phyloP scores from a whole-genome alignment of 2,329 filamentous ascomycete species.

The Colletotrichum tropicale region DNA sequence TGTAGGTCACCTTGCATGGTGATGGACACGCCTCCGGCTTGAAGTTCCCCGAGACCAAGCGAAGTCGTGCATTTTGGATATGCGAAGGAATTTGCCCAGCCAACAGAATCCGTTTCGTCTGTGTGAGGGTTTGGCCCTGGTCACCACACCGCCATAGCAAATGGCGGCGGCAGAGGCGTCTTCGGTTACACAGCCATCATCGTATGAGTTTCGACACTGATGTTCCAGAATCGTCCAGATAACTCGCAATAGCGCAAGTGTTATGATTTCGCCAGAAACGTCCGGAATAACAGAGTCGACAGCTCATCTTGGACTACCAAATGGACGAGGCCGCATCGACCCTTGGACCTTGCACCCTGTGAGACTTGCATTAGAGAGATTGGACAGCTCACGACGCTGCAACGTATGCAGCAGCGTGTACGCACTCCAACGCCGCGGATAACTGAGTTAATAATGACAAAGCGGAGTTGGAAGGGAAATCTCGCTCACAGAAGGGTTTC shows the following conservation, averaged over 20 bases:
- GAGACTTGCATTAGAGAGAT: slow-evolving; percentile 22
- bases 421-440: background rate
- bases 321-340: slow-evolving; percentile 15
- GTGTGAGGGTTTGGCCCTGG: slow-evolving; percentile 16
- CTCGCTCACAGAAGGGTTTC: slow-evolving; percentile 5
- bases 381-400: slow-evolving; percentile 21
- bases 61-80: background rate
- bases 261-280: background rate
- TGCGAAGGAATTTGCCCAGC: background rate
- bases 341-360: slow-evolving; percentile 18
- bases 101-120: background rate
- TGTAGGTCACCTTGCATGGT: slow-evolving; percentile 11
- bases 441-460: slow-evolving; percentile 3
- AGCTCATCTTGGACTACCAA: slow-evolving; percentile 13
- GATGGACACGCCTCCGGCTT: background rate
- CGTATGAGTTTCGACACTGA: background rate
- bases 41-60: background rate
- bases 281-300: slow-evolving; percentile 1
- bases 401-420: slow-evolving; percentile 17
- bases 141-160: background rate
- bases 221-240: background rate
- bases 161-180: background rate
- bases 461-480: slow-evolving; percentile 11
- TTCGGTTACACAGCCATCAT: background rate
- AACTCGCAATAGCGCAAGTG: background rate